Evolutionary conservation across 345 rosid genomes (phyloP).

Genomic region (Populus alba): DNA sequence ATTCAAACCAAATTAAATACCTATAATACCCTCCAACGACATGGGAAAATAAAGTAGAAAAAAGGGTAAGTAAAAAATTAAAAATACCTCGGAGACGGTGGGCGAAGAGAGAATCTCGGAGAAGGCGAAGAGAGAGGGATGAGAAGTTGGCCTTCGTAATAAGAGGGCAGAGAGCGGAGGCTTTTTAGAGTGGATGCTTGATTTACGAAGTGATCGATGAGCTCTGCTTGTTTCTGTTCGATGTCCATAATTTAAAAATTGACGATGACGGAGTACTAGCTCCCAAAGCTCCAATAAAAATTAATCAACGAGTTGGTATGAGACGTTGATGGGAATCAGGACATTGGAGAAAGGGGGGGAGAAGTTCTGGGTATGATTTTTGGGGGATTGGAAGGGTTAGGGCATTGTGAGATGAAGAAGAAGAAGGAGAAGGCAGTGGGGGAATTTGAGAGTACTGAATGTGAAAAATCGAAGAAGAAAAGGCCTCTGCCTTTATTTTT

Average conservation of each 20-base stretch:
- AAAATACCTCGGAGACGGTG: conserved; percentile 46
- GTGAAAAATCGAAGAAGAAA: background rate
- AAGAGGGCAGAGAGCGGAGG: conserved; percentile 51
- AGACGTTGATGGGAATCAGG: background rate
- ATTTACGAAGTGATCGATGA: conserved; percentile 60
- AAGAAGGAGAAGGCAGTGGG: background rate
- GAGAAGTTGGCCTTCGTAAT: conserved; percentile 79
- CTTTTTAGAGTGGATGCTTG: conserved; percentile 54
- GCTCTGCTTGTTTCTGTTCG: conserved; percentile 75
- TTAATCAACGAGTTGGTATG: background rate
- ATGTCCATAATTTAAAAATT: conserved; percentile 54
- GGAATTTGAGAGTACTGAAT: background rate
- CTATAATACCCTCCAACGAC: background rate
- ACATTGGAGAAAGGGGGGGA: background rate
- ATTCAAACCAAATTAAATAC: background rate
- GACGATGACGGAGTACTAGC: background rate
- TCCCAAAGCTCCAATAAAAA: background rate
- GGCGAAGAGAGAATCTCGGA: conserved; percentile 86
- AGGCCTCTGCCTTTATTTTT: background rate
- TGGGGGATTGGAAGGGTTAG: background rate
- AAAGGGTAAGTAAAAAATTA: background rate
- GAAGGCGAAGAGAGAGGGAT: conserved; percentile 86
- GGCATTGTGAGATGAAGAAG: background rate
- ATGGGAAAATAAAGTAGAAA: background rate
- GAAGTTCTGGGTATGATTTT: background rate